Percentiles rank a stretch among this genome's conserved stretches.
Evolutionary conservation across 306 rosid genomes (phyloP).

Genomic region (Casuarina glauca): DNA sequence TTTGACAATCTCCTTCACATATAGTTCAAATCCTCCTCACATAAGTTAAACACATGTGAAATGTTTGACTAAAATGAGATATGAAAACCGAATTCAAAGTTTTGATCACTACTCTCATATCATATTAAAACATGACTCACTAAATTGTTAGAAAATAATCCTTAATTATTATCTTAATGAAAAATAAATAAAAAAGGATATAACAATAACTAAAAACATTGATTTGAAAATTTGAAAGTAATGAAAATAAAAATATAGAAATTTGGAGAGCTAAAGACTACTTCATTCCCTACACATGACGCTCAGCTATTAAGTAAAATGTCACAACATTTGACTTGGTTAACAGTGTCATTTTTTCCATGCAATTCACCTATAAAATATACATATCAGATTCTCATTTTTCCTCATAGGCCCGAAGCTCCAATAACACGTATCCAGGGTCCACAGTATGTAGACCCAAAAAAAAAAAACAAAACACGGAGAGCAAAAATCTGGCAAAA

Average conservation of each 20-base stretch:
- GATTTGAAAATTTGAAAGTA: background rate
- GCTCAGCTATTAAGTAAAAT: background rate
- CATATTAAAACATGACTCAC: no score
- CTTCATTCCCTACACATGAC: background rate
- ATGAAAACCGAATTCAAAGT: no score
- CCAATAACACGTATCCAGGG: background rate
- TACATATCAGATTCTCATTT: background rate
- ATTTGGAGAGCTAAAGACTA: background rate
- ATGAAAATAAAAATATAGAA: background rate
- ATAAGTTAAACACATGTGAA: no score
- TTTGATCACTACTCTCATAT: no score
- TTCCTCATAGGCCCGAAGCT: background rate
- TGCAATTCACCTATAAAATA: background rate
- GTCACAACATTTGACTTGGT: background rate
- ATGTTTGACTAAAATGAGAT: no score
- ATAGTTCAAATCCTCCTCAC: no score
- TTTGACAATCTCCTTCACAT: no score
- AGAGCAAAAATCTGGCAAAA: background rate
- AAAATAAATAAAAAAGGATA: background rate
- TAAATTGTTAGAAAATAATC: no score
- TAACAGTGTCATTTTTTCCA: background rate
- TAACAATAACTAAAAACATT: background rate
- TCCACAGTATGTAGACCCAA: no score
- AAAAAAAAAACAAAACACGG: background rate
- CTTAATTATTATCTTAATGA: background rate